Base-by-base conservation (phyloP, 352 stramenopile species). In the Phytophthora litchii region DNA sequence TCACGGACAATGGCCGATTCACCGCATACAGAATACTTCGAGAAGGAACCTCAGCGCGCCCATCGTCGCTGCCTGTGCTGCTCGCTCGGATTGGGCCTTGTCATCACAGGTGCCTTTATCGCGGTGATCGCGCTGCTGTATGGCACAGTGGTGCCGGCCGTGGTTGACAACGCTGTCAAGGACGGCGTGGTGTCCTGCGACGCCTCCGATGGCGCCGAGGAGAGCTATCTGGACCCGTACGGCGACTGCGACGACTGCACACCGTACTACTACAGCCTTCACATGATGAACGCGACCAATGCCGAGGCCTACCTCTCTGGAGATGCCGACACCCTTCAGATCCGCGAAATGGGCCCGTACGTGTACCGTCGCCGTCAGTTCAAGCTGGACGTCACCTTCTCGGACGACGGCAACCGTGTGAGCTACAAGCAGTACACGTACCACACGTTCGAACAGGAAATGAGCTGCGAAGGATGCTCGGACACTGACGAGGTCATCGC, bases 341-440 rank as follows among this genome's bases (percentile, higher is more conserved):
- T 92, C 3, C 60, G 64, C 12, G 79, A 92, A 60, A 68, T 84
- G 23, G 80, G 83, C 0, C 79, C 79, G 20, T 91, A 92, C 67
- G 52, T 59, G 41, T 92, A 92, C 60, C 79, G 79, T 23, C 72
- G 78, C 13, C 74, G 67, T n/a, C 49, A 89, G 56, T 60, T 83
- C 34, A 75, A 70, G 37, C 34, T 87, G 10, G 69, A 90, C 54
- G 81, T 92, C 35, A 55, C 56, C 21, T 76, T 92, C 43, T 25
- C 48, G n/a, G 63, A 72, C 43, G 76, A 84, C 51, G 51, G 60
- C 19, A 72, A 76, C 60, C 52, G 48, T 9, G 72, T 90, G 6
- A 79, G 52, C 52, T 90, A 83, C 73, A 87, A 84, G 64, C 62
- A 68, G 52, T 90, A 90, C 76, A 81, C 68, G 54, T 86, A 86